Percentiles rank a stretch among this genome's conserved stretches.
These are phyloP conservation scores for Dryadomyces quercus-mongolicae DNA, from an alignment of 2,329 filamentous ascomycete species.

Conservation along the genomic window DNA sequence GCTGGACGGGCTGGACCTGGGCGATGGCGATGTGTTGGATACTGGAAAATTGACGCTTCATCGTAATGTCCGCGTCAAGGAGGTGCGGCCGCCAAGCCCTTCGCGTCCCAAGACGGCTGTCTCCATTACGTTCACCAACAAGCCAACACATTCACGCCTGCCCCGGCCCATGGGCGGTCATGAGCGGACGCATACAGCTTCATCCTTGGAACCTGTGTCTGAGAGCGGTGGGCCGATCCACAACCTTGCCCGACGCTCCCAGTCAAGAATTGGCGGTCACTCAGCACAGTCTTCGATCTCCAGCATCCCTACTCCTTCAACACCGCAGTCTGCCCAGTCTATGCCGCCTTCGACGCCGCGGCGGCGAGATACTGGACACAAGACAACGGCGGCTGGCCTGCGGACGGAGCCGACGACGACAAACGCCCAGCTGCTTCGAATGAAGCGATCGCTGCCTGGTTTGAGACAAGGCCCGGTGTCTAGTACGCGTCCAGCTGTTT, in stretches of 20 bases:
- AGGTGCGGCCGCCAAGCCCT: conserved; percentile 55
- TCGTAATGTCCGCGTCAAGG: conserved; percentile 82
- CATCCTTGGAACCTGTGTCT: conserved; percentile 81
- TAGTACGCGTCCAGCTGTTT: conserved; percentile 28
- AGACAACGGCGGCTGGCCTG: conserved; percentile 40
- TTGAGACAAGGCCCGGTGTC: conserved; percentile 41
- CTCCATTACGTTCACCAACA: conserved; percentile 85
- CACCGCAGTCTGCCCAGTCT: conserved; percentile 40
- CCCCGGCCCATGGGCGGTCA: conserved; percentile 60
- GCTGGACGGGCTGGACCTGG: conserved; percentile 75
- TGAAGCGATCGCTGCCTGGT: conserved; percentile 53
- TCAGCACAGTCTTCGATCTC: conserved; percentile 56
- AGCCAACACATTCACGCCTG: conserved; percentile 51
- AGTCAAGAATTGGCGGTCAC: conserved; percentile 53
- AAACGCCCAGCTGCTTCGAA: conserved; percentile 49
- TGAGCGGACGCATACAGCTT: conserved; percentile 54
- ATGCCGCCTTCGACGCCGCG: conserved; percentile 44
- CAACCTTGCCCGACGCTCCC: conserved; percentile 46
- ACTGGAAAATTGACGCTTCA: conserved; percentile 73
- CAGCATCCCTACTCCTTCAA: conserved; percentile 49
- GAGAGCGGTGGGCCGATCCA: conserved; percentile 67
- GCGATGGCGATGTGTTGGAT: conserved; percentile 70
- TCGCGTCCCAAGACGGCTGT: conserved; percentile 62
- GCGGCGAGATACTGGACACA: conserved; percentile 45
- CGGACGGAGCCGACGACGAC: conserved; percentile 52